Evolutionary conservation across 768 basidiomycete genomes (phyloP).

Genomic region (Sistotremastrum niveocremeum): DNA sequence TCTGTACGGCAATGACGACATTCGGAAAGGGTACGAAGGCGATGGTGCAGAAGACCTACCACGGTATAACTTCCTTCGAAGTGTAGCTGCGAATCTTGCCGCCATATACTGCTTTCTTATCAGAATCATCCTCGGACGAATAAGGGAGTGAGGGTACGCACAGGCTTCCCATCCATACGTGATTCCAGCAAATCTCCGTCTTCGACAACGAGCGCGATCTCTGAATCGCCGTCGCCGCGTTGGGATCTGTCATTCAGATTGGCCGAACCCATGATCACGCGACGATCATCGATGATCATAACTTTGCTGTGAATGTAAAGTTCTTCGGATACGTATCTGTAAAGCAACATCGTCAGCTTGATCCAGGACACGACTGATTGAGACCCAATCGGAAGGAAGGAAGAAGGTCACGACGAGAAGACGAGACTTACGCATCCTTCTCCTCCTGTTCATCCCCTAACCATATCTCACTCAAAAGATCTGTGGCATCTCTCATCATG

Average conservation of each 20-base stretch:
- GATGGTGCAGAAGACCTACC: constrained; percentile 28
- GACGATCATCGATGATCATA: constrained; percentile 89
- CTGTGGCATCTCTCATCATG: constrained; percentile 47
- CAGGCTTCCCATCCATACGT: constrained; percentile 61
- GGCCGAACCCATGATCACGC: constrained; percentile 89
- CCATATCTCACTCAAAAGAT: constrained; percentile 71
- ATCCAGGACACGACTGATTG: constrained; percentile 1
- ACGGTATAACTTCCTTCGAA: constrained; percentile 73
- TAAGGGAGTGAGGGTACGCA: constrained; percentile 2
- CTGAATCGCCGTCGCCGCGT: constrained; percentile 86
- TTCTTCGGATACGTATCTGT: constrained; percentile 66
- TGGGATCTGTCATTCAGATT: constrained; percentile 69
- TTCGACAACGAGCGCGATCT: constrained; percentile 87
- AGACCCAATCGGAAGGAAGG: not conserved
- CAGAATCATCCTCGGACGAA: not conserved
- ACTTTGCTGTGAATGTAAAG: constrained; percentile 79
- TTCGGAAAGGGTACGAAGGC: not conserved
- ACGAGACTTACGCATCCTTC: constrained; percentile 47
- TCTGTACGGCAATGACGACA: constrained; percentile 28
- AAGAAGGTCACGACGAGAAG: constrained; percentile 1
- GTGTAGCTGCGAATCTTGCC: constrained; percentile 66
- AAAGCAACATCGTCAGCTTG: constrained; percentile 5
- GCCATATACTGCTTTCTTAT: constrained; percentile 35
- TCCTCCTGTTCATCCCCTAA: constrained; percentile 75
- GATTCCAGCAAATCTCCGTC: constrained; percentile 67